Conservation (phyloP, 306 rosid genomes). For the Vicia faba region DNA sequence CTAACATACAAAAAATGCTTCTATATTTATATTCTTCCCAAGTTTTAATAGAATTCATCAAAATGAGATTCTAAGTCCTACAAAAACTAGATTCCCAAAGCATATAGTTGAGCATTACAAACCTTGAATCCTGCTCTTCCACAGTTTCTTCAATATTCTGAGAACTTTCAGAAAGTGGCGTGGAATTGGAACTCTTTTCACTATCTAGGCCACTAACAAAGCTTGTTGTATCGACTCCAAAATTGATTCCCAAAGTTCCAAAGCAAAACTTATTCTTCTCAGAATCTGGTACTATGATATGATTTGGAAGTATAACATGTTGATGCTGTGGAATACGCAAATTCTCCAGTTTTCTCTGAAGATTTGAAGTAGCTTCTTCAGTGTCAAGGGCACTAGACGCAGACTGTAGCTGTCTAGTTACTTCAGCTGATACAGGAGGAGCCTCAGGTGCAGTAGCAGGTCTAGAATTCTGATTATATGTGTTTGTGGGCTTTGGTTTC, state of each 20-base stretch:
- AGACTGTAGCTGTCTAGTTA: conserved; percentile 46
- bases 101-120: conserved; percentile 40
- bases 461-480: conserved; percentile 59
- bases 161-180: conserved; percentile 73
- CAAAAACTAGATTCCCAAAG: conserved; percentile 22
- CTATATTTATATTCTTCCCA: conserved; percentile 25
- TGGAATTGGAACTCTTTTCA: conserved; percentile 68
- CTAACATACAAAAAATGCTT: conserved; percentile 7
- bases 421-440: conserved; percentile 48
- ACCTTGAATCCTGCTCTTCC: conserved; percentile 78
- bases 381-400: conserved; percentile 57
- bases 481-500: conserved; percentile 81
- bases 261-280: conserved; percentile 87
- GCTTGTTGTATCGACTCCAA: conserved; percentile 57
- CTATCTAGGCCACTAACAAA: conserved; percentile 56
- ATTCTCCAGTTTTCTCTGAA: conserved; percentile 76
- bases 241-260: conserved; percentile 87
- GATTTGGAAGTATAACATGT: conserved; percentile 89
- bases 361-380: conserved; percentile 63
- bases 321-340: conserved; percentile 73
- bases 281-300: conserved; percentile 91
- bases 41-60: not conserved
- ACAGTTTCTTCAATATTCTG: conserved; percentile 66
- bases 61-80: too few relatives aligned
- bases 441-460: conserved; percentile 61